Base-by-base conservation (phyloP, 108 stramenopile species). In the Pseudonitzschia pungens region DNA sequence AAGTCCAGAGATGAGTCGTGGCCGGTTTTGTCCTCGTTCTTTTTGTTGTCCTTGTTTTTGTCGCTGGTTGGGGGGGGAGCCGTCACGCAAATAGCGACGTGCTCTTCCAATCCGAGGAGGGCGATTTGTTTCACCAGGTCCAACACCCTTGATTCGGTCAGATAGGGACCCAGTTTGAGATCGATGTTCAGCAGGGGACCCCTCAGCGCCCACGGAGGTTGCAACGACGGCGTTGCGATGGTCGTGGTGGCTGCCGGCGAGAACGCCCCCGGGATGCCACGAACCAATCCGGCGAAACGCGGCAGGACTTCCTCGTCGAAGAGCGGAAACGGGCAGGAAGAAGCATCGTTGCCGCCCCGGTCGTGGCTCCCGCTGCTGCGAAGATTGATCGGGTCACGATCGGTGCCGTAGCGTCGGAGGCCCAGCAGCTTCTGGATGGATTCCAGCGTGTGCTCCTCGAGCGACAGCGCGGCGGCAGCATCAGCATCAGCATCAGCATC, bases 261-360 rank as follows among this genome's bases (percentile, higher is more conserved):
- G 21, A 48, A 63, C n/a, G 36, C 43, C 20, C 27, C 66, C 9
- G 42, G 66, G 28, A 67, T 28, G 6, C n/a, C 44, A 7, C 28
- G 43, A 2, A 67, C 43, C 42, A 67, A 15, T 48, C 43, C 10
- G 8, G 45, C 66, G 28, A 40, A 67, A 12, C 50, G 66, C 3
- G 66, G 66, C 44, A 67, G 27, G 40, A 48, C n/a, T 50, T 67
- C 45, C n/a, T 11, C 24, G 36, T 67, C 66, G 26, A 67, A 67
- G 28, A 67, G n/a, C 20, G 66, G 66, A 48, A 67, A 67, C 27
- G 65, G 43, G 28, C 26, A 40, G 36, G 45, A 4, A 18, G 45
- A 14, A 14, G 45, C 45, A 20, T 55, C 54, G 24, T 48, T 62
- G n/a, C 36, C 29, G 9, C 11, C 40, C 7, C 31, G 33, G 33